These are phyloP conservation scores for Medicago lupulina DNA, from an alignment of 306 rosid species.

Conservation along the genomic window DNA sequence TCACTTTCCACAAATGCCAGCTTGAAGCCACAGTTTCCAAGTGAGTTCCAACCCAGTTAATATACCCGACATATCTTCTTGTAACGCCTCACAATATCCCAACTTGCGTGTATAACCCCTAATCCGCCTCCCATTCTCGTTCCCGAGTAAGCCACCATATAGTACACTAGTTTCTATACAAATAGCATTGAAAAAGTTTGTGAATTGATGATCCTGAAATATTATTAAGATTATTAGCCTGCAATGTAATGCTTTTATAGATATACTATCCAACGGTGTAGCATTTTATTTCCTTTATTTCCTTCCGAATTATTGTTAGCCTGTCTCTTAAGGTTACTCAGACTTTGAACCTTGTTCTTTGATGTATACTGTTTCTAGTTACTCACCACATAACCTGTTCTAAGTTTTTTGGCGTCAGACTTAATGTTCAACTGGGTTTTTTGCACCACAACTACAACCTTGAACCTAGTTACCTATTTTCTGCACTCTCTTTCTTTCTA, in stretches of 20 bases:
- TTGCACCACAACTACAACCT: no score
- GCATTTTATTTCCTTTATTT: not conserved
- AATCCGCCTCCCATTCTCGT: no score
- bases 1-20: no score
- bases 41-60: no score
- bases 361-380: not conserved
- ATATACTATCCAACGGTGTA: conserved; percentile 1
- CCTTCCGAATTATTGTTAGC: not conserved
- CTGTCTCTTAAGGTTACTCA: conserved; percentile 12
- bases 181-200: conserved; percentile 4
- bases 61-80: no score
- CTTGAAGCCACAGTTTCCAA: no score
- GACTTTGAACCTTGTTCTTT: not conserved
- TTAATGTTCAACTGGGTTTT: conserved; percentile 1
- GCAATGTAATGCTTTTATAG: not conserved
- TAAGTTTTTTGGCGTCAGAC: conserved; percentile 1
- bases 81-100: no score
- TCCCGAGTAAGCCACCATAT: no score
- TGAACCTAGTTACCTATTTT: no score
- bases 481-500: conserved; percentile 14
- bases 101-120: no score
- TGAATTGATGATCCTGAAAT: not conserved
- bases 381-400: conserved; percentile 13
- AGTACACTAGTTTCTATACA: no score
- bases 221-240: not conserved